These are phyloP conservation scores for Tuber aestivum DNA, from an alignment of 495 filamentous ascomycete species.

Conservation along the genomic window DNA sequence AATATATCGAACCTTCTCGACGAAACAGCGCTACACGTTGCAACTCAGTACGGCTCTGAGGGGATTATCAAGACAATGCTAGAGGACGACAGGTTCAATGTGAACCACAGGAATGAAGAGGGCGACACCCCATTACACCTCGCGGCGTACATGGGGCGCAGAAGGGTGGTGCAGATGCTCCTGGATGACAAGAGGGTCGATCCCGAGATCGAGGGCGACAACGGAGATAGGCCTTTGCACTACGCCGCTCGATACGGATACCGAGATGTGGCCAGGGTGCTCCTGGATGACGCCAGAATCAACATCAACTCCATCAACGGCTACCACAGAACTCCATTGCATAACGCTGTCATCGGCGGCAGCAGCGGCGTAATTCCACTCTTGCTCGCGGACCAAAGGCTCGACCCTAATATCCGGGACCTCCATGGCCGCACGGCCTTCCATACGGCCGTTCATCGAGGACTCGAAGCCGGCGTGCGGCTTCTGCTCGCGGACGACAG, in stretches of 20 bases:
- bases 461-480: not conserved
- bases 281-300: not conserved
- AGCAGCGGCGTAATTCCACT: not conserved
- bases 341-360: not conserved
- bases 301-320: not conserved
- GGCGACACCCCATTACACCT: slow-evolving; percentile 25
- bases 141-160: slow-evolving; percentile 26
- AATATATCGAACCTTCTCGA: slow-evolving; percentile 17
- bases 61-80: slow-evolving; percentile 28
- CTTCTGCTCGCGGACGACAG: not conserved
- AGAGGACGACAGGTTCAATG: slow-evolving; percentile 13
- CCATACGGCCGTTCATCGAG: not conserved
- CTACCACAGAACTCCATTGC: not conserved
- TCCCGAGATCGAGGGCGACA: slow-evolving; percentile 20
- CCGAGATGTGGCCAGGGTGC: not conserved
- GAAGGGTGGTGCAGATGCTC: slow-evolving; percentile 31
- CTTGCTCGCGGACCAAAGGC: not conserved
- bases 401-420: not conserved
- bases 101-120: slow-evolving; percentile 16
- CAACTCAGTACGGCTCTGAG: slow-evolving; percentile 28
- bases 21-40: slow-evolving; percentile 25
- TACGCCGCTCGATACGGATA: not conserved
- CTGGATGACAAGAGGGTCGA: slow-evolving; percentile 27
- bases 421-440: not conserved
- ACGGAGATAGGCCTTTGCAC: slow-evolving; percentile 17